Evolutionary conservation across 345 rosid genomes (phyloP), one percentile per base, ranked within the genome.

Genomic region (Lagerstroemia speciosa): DNA sequence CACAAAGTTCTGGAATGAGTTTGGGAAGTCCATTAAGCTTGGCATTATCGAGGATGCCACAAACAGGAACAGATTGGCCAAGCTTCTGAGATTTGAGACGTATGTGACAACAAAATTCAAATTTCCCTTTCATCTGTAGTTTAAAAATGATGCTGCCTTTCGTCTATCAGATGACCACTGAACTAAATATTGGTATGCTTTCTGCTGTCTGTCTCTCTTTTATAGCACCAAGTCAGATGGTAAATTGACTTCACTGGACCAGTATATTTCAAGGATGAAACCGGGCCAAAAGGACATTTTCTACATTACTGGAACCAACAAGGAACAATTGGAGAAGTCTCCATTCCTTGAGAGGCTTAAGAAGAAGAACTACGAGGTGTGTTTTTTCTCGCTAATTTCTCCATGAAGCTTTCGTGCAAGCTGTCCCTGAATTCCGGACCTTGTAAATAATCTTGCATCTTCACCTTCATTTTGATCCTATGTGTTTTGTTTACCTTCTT

Each of bases 341-440:
- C 99, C 98, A 38, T 91, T 94, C 84, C 86, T 94, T 3, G 99
- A 91, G 83, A 84, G 96, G 77, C 99, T 94, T n/a, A 83, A 79
- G 82, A 91, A 88, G 84, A 89, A 94, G 79, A 90, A 90, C 69
- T 94, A 83, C 19, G 98, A 91, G 98, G 98, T 87, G 34, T 2
- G 58, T 32, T 2, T 6, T 14, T 58, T 15, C 20, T 7, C 11
- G 19, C 34, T 58, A 26, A 34, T 58, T 27, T 26, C 30, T 8
- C 22, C 19, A 58, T 30, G 63, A 58, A n/a, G 63, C 34, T 58
- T 24, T 53, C 33, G 7, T 58, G 34, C 6, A 58, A 58, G 63
- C 29, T 58, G 6, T 12, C 19, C 22, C 5, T 27, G 19, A 58
- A 55, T 26, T 16, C 14, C 2, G 30, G 61, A 24, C 12, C 31